Conservation (phyloP, 345 rosid species). For the Erodium maritimum region DNA sequence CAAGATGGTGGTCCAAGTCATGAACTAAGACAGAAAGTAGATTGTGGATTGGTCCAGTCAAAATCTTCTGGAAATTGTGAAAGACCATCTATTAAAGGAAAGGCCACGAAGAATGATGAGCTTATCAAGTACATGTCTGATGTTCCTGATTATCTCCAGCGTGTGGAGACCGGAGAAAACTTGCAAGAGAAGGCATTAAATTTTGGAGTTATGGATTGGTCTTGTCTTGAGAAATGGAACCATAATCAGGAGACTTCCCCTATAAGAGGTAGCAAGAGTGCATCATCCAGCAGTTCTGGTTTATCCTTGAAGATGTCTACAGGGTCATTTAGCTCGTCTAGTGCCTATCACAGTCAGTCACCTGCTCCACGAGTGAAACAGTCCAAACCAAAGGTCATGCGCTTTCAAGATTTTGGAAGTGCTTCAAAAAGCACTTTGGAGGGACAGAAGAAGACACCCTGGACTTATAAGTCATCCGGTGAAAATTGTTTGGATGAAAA, state of each 20-base stretch:
- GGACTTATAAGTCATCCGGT: slow-evolving; percentile 22
- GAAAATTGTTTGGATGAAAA: slow-evolving; percentile 13
- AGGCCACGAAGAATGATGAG: slow-evolving; percentile 40
- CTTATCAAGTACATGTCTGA: slow-evolving; percentile 69
- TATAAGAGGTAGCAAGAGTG: slow-evolving; percentile 17
- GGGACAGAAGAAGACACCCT: slow-evolving; percentile 19
- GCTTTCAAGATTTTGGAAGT: slow-evolving; percentile 27
- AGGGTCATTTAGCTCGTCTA: slow-evolving; percentile 19
- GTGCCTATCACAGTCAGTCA: slow-evolving; percentile 13
- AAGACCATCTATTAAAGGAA: slow-evolving; percentile 18
- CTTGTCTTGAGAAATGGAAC: slow-evolving; percentile 57
- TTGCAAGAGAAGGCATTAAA: slow-evolving; percentile 52
- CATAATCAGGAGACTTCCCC: slow-evolving; percentile 15
- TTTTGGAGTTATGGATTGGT: slow-evolving; percentile 91
- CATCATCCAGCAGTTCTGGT: slow-evolving; percentile 14
- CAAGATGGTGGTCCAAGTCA: slow-evolving; percentile 8
- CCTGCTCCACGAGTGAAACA: slow-evolving; percentile 25
- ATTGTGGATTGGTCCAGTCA: slow-evolving; percentile 15
- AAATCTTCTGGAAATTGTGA: slow-evolving; percentile 20
- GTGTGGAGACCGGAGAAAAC: slow-evolving; percentile 31
- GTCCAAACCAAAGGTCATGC: slow-evolving; percentile 19
- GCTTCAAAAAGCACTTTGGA: slow-evolving; percentile 31
- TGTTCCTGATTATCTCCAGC: slow-evolving; percentile 66
- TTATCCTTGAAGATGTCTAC: slow-evolving; percentile 14
- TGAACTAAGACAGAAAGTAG: slow-evolving; percentile 12